Evolutionary conservation across 2,329 filamentous ascomycete species (phyloP).

Genomic region (Aspergillus glaucus): DNA sequence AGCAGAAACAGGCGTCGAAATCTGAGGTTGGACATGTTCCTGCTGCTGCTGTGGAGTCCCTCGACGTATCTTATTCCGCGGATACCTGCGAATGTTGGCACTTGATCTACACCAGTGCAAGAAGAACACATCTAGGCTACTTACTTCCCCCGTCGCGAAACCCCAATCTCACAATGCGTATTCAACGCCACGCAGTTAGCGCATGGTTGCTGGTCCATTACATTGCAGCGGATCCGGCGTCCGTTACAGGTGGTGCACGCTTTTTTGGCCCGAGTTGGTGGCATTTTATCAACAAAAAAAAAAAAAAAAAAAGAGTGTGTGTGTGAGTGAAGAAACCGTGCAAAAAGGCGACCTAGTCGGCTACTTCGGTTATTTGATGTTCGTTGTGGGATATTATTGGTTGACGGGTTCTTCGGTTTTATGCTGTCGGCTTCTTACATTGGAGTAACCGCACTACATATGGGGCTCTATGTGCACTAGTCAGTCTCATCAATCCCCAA

Average conservation of each 20-base stretch:
- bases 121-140: constrained; percentile 18
- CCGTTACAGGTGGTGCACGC: constrained; percentile 41
- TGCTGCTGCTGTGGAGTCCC: background rate
- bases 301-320: background rate
- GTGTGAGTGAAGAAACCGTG: background rate
- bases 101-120: constrained; percentile 10
- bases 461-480: background rate
- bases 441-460: background rate
- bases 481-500: constrained; percentile 29
- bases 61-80: constrained; percentile 14
- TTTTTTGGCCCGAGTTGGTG: constrained; percentile 32
- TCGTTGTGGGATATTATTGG: background rate
- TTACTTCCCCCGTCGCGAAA: constrained; percentile 41
- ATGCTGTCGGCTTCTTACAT: background rate
- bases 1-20: background rate
- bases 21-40: background rate
- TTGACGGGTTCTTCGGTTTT: background rate
- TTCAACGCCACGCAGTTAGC: constrained; percentile 35
- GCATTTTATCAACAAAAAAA: background rate
- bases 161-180: constrained; percentile 36
- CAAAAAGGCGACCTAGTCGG: background rate
- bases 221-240: constrained; percentile 43
- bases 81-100: constrained; percentile 9
- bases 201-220: constrained; percentile 40
- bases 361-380: background rate